These are phyloP conservation scores for Calocybe gambosa DNA, from an alignment of 1,284 basidiomycete species.

Conservation along the genomic window DNA sequence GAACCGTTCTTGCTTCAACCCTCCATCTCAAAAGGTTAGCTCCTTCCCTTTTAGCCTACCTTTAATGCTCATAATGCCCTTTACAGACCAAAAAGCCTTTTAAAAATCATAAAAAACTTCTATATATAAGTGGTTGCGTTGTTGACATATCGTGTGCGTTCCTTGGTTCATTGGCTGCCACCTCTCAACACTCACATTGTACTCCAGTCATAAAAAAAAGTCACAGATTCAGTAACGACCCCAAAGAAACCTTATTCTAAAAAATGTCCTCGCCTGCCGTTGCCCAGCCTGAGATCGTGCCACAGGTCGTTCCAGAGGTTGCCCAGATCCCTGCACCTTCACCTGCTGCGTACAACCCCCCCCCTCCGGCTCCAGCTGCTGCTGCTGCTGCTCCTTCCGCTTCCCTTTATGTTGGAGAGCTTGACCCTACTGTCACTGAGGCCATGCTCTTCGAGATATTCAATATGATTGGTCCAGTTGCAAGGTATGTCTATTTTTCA, in stretches of 20 bases:
- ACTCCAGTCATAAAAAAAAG: conserved; percentile 47
- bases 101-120: conserved; percentile 52
- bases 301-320: conserved; percentile 20
- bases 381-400: conserved; percentile 72
- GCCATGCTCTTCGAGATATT: conserved; percentile 99
- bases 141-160: conserved; percentile 60
- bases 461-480: conserved; percentile 99
- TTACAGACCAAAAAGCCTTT: conserved; percentile 36
- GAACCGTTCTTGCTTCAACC: conserved; percentile 20
- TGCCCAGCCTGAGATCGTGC: conserved; percentile 31
- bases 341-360: conserved; percentile 53
- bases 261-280: conserved; percentile 58
- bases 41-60: conserved; percentile 6
- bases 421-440: conserved; percentile 96
- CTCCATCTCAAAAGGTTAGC: conserved; percentile 39
- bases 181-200: conserved; percentile 14
- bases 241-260: conserved; percentile 43
- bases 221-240: conserved; percentile 17
- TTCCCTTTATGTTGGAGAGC: conserved; percentile 98
- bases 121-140: conserved; percentile 69
- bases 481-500: conserved; percentile 53
- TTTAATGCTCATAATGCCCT: conserved; percentile 14
- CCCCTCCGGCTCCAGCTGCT: conserved; percentile 43
- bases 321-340: conserved; percentile 35
- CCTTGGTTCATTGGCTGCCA: conserved; percentile 17